Evolutionary conservation across 257 asterid species (phyloP).

Genomic region (Fraxinus excelsior): DNA sequence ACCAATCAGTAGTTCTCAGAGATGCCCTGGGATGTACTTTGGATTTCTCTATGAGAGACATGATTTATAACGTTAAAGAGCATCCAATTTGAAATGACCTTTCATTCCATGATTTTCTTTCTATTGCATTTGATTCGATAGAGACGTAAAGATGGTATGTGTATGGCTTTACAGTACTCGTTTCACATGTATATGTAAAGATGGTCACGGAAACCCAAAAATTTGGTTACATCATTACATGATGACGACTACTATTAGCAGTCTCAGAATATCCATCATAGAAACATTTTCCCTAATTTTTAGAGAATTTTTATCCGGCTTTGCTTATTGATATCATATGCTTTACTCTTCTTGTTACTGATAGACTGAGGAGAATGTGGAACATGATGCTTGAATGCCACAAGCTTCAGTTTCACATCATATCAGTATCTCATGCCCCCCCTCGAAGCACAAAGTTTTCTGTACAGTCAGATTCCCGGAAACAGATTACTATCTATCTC

Average conservation of each 20-base stretch:
- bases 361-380: constrained; percentile 94
- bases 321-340: background rate
- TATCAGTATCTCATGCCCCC: constrained; percentile 63
- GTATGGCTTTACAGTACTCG: too few species aligned
- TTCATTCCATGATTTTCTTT: too few species aligned
- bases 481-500: constrained; percentile 59
- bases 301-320: background rate
- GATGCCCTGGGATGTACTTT: background rate
- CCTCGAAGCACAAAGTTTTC: constrained; percentile 55
- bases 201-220: too few species aligned
- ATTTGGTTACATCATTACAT: background rate
- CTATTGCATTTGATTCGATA: too few species aligned
- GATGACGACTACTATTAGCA: background rate
- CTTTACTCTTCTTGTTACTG: constrained; percentile 9
- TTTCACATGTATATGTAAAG: too few species aligned
- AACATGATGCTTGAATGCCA: constrained; percentile 77
- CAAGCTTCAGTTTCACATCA: constrained; percentile 75
- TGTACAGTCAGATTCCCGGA: constrained; percentile 57
- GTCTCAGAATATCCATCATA: background rate
- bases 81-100: background rate
- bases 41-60: background rate
- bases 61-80: background rate
- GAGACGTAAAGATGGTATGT: background rate
- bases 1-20: background rate
- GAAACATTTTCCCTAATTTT: background rate